A percentile compares a stretch with the other conserved stretches of the same genome.
These are phyloP conservation scores for Mallotus japonicus DNA, from an alignment of 441 rosid species.

Conservation along the genomic window DNA sequence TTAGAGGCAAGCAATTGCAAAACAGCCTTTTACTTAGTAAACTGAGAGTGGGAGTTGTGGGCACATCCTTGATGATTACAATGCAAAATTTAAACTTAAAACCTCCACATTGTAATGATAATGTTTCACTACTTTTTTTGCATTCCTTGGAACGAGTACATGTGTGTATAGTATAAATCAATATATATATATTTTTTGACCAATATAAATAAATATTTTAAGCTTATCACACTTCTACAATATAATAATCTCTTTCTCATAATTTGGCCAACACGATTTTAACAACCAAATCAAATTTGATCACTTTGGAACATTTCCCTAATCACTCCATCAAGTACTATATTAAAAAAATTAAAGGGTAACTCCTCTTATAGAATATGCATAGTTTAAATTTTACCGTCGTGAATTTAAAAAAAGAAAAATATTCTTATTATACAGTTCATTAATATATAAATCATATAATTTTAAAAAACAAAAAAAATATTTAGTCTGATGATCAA, in stretches of 20 bases:
- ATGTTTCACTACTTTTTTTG: slow-evolving; percentile 1
- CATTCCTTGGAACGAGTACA: not conserved
- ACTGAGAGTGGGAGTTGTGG: not conserved
- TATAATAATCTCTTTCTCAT: not conserved
- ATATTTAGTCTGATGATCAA: no score
- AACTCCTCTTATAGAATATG: no score
- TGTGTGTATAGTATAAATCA: no score
- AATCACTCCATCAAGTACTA: no score
- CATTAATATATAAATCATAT: no score
- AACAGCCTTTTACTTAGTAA: not conserved
- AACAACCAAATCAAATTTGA: not conserved
- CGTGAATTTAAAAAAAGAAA: no score
- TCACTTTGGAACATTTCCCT: no score
- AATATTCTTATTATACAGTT: no score
- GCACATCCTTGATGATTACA: slow-evolving; percentile 10
- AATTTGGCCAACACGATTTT: slow-evolving; percentile 4
- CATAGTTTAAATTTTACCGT: no score
- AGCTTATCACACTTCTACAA: not conserved
- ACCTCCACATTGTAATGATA: slow-evolving; percentile 12
- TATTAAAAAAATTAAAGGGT: no score
- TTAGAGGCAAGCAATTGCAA: not conserved
- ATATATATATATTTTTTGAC: no score
- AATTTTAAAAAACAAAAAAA: no score
- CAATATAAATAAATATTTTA: not conserved
- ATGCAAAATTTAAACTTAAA: not conserved